Evolutionary conservation across 1,139 yeast species (phyloP).

Genomic region (Yamadazyma jaroonii): DNA sequence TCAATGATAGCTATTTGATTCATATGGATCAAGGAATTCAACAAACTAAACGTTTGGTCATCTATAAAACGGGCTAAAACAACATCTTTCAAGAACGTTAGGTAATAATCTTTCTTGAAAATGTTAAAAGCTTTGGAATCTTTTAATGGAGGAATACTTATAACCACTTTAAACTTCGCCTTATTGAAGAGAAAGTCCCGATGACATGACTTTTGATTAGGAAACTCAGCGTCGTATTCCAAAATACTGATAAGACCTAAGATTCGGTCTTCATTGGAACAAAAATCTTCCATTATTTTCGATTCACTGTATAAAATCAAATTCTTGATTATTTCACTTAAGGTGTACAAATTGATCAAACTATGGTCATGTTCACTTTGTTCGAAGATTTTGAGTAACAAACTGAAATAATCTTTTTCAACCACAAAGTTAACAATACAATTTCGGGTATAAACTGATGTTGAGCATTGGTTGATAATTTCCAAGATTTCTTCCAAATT

Average conservation of each 20-base stretch:
- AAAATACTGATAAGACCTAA: slow-evolving; percentile 74
- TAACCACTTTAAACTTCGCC: slow-evolving; percentile 65
- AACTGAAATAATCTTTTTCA: slow-evolving; percentile 49
- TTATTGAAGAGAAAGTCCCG: slow-evolving; percentile 60
- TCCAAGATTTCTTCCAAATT: slow-evolving; percentile 52
- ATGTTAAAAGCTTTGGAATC: slow-evolving; percentile 37
- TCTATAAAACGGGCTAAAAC: slow-evolving; percentile 79
- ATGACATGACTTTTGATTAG: slow-evolving; percentile 75
- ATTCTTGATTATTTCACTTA: slow-evolving; percentile 73
- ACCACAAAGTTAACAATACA: slow-evolving; percentile 51
- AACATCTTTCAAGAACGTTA: slow-evolving; percentile 82
- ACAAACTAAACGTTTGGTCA: slow-evolving; percentile 67
- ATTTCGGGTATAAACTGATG: slow-evolving; percentile 54
- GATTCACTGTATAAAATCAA: slow-evolving; percentile 71
- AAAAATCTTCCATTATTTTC: slow-evolving; percentile 60
- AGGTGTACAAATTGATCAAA: slow-evolving; percentile 53
- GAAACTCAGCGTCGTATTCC: slow-evolving; percentile 89
- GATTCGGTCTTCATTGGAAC: slow-evolving; percentile 56
- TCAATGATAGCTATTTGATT: slow-evolving; percentile 72
- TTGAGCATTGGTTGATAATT: slow-evolving; percentile 53
- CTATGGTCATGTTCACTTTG: slow-evolving; percentile 52
- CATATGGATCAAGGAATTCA: slow-evolving; percentile 62
- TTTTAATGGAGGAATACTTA: slow-evolving; percentile 60
- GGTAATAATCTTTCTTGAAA: slow-evolving; percentile 70
- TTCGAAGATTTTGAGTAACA: slow-evolving; percentile 52